Base-by-base conservation (phyloP, 2,329 filamentous ascomycete species). In the Aspergillus unguis region DNA sequence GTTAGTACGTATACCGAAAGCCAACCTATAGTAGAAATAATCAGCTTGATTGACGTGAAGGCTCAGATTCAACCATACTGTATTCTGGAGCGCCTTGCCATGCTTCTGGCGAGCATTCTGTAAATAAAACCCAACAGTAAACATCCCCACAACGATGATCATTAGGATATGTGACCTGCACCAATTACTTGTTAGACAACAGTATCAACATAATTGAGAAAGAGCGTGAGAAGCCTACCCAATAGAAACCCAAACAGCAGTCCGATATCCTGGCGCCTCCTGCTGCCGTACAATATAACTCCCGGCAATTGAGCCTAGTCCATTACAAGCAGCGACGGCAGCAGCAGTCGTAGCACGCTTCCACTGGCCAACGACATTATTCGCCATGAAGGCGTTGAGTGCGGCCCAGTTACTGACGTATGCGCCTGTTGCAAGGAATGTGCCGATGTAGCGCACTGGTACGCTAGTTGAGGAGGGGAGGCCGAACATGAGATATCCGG, bases 361-460 rank as follows among this genome's bases (percentile, higher is more conserved):
- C 83, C 83, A 86, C 61, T 86, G 83, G 0, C 82, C 81, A 0
- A 78, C 75, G 38, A 85, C 76, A 57, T 85, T 87, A 64, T 85
- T 86, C 11, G 80, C 78, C 62, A 83, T 79, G 58, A 84, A 85
- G 0, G 82, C 78, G 48, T 81, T 84, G 56, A 87, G 71, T 0
- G 83, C 85, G 0, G 85, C 84, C 84, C 85, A 87, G 57, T 88
- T 88, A 3, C 80, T 82, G 3, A 87, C 78, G 57, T 87, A 87
- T 1, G 85, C 84, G 0, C 85, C 85, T 0, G 85, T 87, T 0
- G 84, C 83, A 2, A 88, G 75, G 65, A 80, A 86, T 0, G 82
- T 83, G 6, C 85, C 85, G 29, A 85, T 72, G 57, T 87, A 87
- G 44, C 85, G 79, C 3, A 84, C 82, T 0, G 81, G 75, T 47